A percentile compares a stretch with the other conserved stretches of the same genome.
phyloP scores from a whole-genome alignment of 2,329 filamentous ascomycete species.

The Elsinoe necatrix region DNA sequence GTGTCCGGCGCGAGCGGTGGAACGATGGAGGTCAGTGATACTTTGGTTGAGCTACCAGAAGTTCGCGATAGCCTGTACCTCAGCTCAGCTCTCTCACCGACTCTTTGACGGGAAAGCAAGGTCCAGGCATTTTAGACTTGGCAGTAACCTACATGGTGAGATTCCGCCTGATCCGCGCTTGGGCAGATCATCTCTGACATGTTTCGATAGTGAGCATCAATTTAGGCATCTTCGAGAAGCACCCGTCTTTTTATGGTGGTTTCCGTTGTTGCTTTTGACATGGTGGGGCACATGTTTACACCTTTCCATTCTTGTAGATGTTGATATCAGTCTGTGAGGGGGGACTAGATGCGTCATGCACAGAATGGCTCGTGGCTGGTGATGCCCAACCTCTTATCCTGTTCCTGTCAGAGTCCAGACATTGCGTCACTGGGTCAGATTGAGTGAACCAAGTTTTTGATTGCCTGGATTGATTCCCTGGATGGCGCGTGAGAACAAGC shows the following conservation, averaged over 20 bases:
- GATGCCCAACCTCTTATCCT: constrained; percentile 9
- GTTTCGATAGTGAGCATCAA: not conserved
- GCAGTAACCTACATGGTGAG: not conserved
- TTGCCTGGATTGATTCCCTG: not conserved
- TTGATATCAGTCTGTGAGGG: not conserved
- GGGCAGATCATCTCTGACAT: not conserved
- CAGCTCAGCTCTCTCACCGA: constrained; percentile 1
- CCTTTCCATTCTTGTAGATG: not conserved
- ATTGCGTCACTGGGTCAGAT: constrained; percentile 4
- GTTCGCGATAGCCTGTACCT: not conserved
- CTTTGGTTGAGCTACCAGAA: not conserved
- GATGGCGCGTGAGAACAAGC: not conserved
- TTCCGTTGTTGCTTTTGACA: not conserved
- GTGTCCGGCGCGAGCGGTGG: not conserved
- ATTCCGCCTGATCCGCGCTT: constrained; percentile 1
- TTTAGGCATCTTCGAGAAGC: not conserved
- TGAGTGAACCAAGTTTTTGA: constrained; percentile 2
- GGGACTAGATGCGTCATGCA: not conserved
- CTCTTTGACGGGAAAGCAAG: constrained; percentile 11
- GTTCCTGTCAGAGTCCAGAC: not conserved
- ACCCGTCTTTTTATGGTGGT: no score
- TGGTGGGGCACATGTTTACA: constrained; percentile 3
- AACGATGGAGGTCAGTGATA: not conserved
- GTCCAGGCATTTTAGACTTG: constrained; percentile 3
- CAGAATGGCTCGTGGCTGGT: not conserved